These are phyloP conservation scores for Phyllostachys edulis DNA, from an alignment of 176 grass and related monocot genomes.

Conservation along the genomic window DNA sequence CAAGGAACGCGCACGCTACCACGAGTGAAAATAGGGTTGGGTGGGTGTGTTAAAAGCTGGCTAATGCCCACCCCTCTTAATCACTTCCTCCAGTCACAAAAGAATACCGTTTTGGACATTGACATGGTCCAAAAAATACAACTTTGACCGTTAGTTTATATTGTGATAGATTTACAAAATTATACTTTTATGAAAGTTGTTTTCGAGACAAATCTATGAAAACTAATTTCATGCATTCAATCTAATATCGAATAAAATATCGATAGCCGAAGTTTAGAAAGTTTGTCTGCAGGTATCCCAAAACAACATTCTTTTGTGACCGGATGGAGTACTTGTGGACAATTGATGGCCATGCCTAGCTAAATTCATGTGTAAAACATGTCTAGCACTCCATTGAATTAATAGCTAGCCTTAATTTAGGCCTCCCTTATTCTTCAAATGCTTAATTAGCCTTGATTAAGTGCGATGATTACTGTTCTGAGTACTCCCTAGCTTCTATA, in stretches of 20 bases:
- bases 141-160: too few species aligned
- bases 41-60: constrained; percentile 24
- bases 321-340: not conserved
- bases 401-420: constrained; percentile 42
- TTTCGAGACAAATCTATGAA: too few species aligned
- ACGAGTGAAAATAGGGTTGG: constrained; percentile 19
- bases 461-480: not conserved
- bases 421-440: not conserved
- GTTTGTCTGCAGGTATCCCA: too few species aligned
- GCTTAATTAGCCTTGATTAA: constrained; percentile 1
- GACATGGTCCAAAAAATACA: too few species aligned
- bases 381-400: not conserved
- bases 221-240: too few species aligned
- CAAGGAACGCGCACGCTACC: constrained; percentile 30
- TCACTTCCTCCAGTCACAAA: not conserved
- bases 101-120: too few species aligned
- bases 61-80: constrained; percentile 10
- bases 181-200: too few species aligned
- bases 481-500: too few species aligned
- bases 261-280: too few species aligned
- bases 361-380: constrained; percentile 45
- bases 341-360: not conserved
- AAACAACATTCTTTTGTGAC: too few species aligned
- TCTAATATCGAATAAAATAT: too few species aligned
- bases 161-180: too few species aligned